phyloP scores from a whole-genome alignment of 495 filamentous ascomycete genomes.

The Penicillium manginii region DNA sequence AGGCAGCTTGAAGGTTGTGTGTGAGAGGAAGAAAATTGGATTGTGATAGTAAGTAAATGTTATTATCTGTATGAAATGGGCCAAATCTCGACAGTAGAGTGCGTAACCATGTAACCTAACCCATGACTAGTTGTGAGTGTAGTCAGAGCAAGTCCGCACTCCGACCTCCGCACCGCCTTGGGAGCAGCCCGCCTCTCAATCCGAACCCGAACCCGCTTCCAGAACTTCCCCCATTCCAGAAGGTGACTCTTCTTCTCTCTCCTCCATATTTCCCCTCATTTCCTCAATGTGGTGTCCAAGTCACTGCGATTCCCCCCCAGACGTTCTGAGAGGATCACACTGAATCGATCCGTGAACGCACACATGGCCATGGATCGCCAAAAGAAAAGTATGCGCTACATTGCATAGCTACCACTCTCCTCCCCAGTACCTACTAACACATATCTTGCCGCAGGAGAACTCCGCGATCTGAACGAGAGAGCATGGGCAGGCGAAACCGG shows the following conservation, averaged over 20 bases:
- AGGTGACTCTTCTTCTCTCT: background rate
- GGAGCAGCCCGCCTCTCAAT: constrained; percentile 23
- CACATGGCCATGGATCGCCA: constrained; percentile 72
- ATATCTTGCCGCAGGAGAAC: constrained; percentile 64
- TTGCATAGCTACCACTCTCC: background rate
- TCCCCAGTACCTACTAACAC: constrained; percentile 20
- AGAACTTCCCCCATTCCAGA: background rate
- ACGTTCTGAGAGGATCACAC: constrained; percentile 45
- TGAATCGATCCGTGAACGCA: constrained; percentile 18
- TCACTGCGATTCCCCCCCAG: constrained; percentile 47
- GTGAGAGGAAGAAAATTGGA: too few relatives aligned
- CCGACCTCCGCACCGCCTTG: constrained; percentile 34
- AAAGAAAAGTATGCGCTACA: constrained; percentile 72
- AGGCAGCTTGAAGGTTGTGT: too few relatives aligned
- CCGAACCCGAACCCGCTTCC: background rate
- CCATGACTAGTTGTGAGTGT: too few relatives aligned
- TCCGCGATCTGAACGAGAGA: constrained; percentile 82
- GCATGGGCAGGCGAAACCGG: constrained; percentile 89
- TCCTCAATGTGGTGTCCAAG: constrained; percentile 50
- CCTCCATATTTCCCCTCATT: background rate
- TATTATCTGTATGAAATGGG: too few relatives aligned
- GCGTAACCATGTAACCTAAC: too few relatives aligned
- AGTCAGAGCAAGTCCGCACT: too few relatives aligned
- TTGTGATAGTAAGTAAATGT: too few relatives aligned
- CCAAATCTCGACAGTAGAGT: too few relatives aligned